phyloP scores from a whole-genome alignment of 768 basidiomycete species.

The Naematelia aurantialba region DNA sequence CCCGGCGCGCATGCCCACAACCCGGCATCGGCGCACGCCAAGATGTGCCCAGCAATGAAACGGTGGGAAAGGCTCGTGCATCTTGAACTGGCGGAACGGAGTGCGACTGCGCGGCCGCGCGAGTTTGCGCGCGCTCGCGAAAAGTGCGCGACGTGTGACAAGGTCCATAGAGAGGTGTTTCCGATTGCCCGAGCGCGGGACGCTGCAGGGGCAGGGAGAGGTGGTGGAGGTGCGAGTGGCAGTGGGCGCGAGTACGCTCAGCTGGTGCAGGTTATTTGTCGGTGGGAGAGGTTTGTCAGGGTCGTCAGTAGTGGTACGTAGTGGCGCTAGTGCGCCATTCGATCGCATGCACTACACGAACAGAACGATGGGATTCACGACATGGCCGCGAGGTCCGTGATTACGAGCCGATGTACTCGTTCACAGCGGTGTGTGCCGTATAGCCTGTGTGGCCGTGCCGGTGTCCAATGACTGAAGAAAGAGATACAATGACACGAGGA shows the following conservation, averaged over 20 bases:
- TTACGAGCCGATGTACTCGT: background rate
- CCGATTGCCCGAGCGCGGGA: constrained; percentile 19
- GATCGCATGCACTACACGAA: background rate
- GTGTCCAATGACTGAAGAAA: background rate
- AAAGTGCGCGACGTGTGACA: constrained; percentile 41
- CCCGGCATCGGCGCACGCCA: constrained; percentile 2
- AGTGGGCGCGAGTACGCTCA: too few relatives aligned
- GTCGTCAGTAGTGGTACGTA: background rate
- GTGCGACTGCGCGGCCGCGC: background rate
- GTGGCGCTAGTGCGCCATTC: background rate
- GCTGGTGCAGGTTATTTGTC: constrained; percentile 35
- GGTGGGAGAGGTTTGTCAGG: constrained; percentile 43
- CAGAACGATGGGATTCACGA: background rate
- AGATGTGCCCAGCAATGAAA: constrained; percentile 28
- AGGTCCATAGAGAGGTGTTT: constrained; percentile 47
- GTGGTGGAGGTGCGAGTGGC: constrained; percentile 1
- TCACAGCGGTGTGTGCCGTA: background rate
- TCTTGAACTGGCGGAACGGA: constrained; percentile 45
- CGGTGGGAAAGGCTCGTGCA: constrained; percentile 45
- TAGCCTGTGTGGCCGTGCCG: background rate
- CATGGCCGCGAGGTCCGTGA: background rate
- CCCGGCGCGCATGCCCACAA: constrained; percentile 28
- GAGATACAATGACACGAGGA: background rate
- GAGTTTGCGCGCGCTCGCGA: constrained; percentile 19
- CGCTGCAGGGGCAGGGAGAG: background rate